Evolutionary conservation across 495 filamentous ascomycete genomes (phyloP), one percentile per base, ranked within the genome.

Genomic region (Talaromyces borbonicus): DNA sequence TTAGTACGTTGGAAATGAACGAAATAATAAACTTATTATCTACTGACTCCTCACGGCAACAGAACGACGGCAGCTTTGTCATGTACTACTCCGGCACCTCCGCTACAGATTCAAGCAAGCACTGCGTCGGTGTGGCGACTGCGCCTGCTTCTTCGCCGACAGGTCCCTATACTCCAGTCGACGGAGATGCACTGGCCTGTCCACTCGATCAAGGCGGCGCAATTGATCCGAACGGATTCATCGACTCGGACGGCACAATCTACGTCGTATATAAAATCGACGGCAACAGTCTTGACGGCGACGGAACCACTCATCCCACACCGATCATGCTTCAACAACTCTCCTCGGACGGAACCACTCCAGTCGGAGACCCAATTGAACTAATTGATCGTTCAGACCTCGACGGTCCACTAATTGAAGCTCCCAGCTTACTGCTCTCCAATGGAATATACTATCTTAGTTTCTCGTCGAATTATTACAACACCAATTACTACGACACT

Each of bases 181-280:
- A 58, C 5, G 24, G 30, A 14, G 44, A n/a, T n/a, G n/a, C 56
- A 4, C 51, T 78, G 9, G 68, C 68, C 31, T 81, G 78, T 45
- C 72, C 75, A 11, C 55, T 65, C 19, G 26, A 61, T 1, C 56
- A 65, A 25, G 75, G 76, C 32, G 75, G 76, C 6, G 73, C 77
- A 7, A 80, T 81, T 48, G 76, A 82, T 49, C 63, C 76, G 0
- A 57, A 69, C 3, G 72, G 69, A 2, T 80, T 77, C 48, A 38
- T 56, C 18, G 74, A 80, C 49, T 48, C 20, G 0, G 71, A 73
- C 23, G 72, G 73, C 38, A 61, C 71, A 15, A 59, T 60, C 8
- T 81, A 77, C 36, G 60, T 81, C 9, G 53, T 73, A 11, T 82
- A 80, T 60, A 83, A 83, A 48, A 63, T 75, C 8, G 73, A 83